Conservation (phyloP, 257 asterid species). For the Solanum chilense region DNA sequence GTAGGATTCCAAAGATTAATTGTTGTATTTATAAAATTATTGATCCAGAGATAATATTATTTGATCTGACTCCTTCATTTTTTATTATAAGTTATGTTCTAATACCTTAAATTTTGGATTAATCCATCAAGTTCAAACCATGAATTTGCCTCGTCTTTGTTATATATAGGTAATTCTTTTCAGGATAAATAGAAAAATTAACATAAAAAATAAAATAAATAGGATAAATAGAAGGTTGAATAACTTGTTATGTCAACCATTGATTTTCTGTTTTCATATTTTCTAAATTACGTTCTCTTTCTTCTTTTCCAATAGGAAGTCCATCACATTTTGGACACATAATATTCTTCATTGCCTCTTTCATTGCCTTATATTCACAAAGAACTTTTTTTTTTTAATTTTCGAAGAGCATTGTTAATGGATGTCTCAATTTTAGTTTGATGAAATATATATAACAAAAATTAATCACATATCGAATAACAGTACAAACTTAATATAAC, state of each 20-base stretch:
- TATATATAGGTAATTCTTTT: no score
- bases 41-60: no score
- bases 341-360: constrained; percentile 28
- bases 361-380: constrained; percentile 43
- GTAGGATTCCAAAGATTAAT: no score
- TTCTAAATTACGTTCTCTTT: no score
- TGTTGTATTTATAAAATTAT: no score
- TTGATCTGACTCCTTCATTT: no score
- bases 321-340: constrained; percentile 20
- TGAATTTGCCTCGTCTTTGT: no score
- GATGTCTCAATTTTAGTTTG: constrained; percentile 45
- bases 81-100: no score
- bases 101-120: no score
- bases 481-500: background rate
- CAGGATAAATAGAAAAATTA: no score
- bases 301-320: background rate
- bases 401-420: constrained; percentile 26
- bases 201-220: background rate
- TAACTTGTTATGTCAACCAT: background rate
- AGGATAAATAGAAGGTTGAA: background rate
- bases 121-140: no score
- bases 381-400: constrained; percentile 24
- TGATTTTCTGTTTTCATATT: background rate
- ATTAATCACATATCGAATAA: background rate
- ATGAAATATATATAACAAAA: background rate